Conservation (phyloP, 352 stramenopile genomes). For the Globisporangium acanthophoron region DNA sequence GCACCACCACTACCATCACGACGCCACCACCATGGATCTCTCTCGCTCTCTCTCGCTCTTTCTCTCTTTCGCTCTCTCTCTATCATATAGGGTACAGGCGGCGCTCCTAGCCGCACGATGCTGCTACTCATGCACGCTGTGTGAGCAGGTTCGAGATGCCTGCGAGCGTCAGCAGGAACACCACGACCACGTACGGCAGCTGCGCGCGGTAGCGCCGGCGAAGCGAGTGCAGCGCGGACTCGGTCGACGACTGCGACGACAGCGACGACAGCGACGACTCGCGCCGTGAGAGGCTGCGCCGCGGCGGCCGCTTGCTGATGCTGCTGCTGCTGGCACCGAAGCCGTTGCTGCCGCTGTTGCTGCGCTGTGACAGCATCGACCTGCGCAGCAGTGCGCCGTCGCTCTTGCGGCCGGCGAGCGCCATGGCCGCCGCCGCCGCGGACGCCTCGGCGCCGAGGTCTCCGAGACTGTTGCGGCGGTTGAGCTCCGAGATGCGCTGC, state of each 20-base stretch:
- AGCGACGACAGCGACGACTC: neutral
- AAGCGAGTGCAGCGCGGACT: constrained; percentile 6
- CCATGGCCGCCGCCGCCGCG: constrained; percentile 4
- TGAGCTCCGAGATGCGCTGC: constrained; percentile 32
- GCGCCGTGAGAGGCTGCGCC: neutral
- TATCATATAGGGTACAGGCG: neutral
- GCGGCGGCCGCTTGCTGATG: neutral
- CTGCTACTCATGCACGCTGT: neutral
- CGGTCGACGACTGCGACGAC: neutral
- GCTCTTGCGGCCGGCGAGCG: constrained; percentile 9
- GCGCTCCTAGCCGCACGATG: neutral
- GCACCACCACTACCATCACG: neutral
- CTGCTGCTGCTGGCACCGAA: neutral
- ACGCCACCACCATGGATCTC: neutral
- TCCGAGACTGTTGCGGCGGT: constrained; percentile 32
- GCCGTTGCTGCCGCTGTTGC: neutral
- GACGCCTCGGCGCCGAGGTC: constrained; percentile 20
- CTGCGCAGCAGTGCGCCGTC: constrained; percentile 15
- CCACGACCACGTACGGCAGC: constrained; percentile 23
- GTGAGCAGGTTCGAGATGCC: constrained; percentile 22
- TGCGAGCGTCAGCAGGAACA: constrained; percentile 25
- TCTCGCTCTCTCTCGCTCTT: neutral
- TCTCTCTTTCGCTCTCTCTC: neutral
- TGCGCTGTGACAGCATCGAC: constrained; percentile 5
- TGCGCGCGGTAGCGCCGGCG: constrained; percentile 21